A percentile compares a stretch with the other conserved stretches of the same genome.
Conservation (phyloP, 1,284 basidiomycete species). For the Cryptococcus sp. region DNA sequence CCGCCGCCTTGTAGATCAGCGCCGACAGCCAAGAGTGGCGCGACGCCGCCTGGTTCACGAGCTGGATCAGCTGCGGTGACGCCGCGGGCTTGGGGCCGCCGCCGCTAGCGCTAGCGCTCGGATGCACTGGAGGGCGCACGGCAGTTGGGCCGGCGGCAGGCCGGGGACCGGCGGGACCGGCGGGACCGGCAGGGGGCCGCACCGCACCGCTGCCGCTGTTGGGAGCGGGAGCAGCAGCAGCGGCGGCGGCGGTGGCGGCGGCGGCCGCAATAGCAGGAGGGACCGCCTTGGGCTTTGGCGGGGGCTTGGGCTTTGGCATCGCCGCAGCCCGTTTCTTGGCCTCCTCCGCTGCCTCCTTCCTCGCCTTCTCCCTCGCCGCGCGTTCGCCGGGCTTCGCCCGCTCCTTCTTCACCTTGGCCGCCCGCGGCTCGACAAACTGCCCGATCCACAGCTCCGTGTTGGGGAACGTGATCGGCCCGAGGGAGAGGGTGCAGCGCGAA, state of each 20-base stretch:
- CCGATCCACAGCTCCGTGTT: constrained; percentile 46
- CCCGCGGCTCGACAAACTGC: constrained; percentile 38
- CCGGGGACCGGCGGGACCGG: neutral
- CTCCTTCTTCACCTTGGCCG: constrained; percentile 16
- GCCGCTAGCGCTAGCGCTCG: neutral
- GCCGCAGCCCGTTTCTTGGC: neutral
- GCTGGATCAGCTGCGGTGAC: constrained; percentile 34
- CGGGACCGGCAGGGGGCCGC: neutral
- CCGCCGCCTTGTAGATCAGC: constrained; percentile 47
- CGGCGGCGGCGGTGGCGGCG: neutral
- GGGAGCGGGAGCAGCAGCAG: neutral
- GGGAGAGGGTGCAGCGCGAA: constrained; percentile 33
- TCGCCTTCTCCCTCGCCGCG: constrained; percentile 9
- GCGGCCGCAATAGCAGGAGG: neutral
- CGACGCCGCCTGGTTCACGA: constrained; percentile 43
- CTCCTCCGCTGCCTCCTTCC: constrained; percentile 3
- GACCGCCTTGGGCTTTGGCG: neutral
- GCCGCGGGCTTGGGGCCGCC: constrained; percentile 7
- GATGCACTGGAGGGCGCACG: neutral
- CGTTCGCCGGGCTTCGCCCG: constrained; percentile 11
- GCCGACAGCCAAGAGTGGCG: constrained; percentile 42
- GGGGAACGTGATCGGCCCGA: constrained; percentile 42
- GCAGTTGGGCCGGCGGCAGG: neutral
- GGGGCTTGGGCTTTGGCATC: neutral
- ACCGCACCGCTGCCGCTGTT: neutral